A percentile compares a stretch with the other conserved stretches of the same genome.
Conservation (phyloP, 2,329 filamentous ascomycete species). For the Fusarium fujikuroi region DNA sequence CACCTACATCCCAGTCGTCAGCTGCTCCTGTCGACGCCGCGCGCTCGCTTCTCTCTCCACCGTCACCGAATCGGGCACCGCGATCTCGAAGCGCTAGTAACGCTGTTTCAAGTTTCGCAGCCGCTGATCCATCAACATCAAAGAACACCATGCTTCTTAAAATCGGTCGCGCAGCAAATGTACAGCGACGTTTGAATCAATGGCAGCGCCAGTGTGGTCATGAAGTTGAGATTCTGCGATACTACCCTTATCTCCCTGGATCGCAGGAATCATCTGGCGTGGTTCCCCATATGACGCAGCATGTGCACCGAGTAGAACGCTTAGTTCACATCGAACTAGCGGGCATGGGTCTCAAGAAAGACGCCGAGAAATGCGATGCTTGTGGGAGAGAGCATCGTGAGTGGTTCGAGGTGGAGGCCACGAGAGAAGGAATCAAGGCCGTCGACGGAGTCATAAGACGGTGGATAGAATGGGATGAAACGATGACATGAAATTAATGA, state of each 20-base stretch:
- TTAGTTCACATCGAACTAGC: constrained; percentile 91
- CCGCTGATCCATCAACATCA: constrained; percentile 39
- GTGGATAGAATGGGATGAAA: constrained; percentile 88
- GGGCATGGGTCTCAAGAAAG: constrained; percentile 65
- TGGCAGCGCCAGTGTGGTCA: constrained; percentile 96
- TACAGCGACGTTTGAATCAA: constrained; percentile 89
- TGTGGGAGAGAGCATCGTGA: constrained; percentile 91
- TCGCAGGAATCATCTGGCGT: constrained; percentile 44
- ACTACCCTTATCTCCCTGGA: constrained; percentile 82
- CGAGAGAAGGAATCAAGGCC: constrained; percentile 73
- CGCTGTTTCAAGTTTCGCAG: constrained; percentile 63
- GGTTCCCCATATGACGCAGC: constrained; percentile 76
- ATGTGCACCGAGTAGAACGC: constrained; percentile 88
- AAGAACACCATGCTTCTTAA: constrained; percentile 71
- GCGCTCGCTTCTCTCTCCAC: constrained; percentile 67
- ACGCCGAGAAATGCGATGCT: constrained; percentile 71
- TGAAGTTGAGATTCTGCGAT: constrained; percentile 85
- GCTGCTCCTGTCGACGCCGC: constrained; percentile 68
- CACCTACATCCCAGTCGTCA: constrained; percentile 63
- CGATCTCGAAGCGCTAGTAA: constrained; percentile 63
- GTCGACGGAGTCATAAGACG: constrained; percentile 77
- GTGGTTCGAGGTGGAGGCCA: constrained; percentile 93
- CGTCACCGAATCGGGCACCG: constrained; percentile 50
- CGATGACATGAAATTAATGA: constrained; percentile 29
- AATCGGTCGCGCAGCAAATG: constrained; percentile 78